These are phyloP conservation scores for Morella rubra DNA, from an alignment of 306 rosid genomes.

Conservation along the genomic window DNA sequence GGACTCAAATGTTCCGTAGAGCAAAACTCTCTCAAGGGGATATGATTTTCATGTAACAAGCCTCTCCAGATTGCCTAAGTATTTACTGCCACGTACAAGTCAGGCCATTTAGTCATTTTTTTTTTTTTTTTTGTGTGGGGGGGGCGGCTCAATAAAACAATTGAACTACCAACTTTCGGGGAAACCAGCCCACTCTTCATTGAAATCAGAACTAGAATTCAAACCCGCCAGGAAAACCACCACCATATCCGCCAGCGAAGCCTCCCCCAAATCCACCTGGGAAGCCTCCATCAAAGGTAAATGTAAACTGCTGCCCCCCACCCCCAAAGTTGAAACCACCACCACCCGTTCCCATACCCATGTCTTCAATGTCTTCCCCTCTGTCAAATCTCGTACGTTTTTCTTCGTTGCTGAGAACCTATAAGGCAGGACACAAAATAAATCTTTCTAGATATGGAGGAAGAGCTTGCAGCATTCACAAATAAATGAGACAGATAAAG, in stretches of 20 bases:
- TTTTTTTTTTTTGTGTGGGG: slow-evolving; percentile 6
- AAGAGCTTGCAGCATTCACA: neutral
- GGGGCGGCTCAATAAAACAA: slow-evolving; percentile 30
- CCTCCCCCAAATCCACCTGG: slow-evolving; percentile 64
- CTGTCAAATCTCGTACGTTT: slow-evolving; percentile 86
- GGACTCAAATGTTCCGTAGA: slow-evolving; percentile 18
- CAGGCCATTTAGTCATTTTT: slow-evolving; percentile 48
- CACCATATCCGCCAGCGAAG: slow-evolving; percentile 47
- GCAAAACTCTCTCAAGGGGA: slow-evolving; percentile 30
- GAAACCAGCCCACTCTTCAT: too few relatives aligned
- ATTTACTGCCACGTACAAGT: slow-evolving; percentile 38
- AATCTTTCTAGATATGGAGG: neutral
- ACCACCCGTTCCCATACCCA: slow-evolving; percentile 50
- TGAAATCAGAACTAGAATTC: slow-evolving; percentile 69
- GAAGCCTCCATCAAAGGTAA: slow-evolving; percentile 63
- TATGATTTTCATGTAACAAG: slow-evolving; percentile 36
- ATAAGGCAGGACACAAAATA: slow-evolving; percentile 21
- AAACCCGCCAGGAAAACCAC: slow-evolving; percentile 34
- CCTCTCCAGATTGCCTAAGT: slow-evolving; percentile 36
- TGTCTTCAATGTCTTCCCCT: slow-evolving; percentile 96
- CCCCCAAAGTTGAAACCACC: slow-evolving; percentile 84
- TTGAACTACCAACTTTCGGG: too few relatives aligned
- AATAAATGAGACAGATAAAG: neutral
- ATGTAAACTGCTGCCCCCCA: slow-evolving; percentile 76
- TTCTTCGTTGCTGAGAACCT: slow-evolving; percentile 91